Evolutionary conservation across 2,329 filamentous ascomycete species (phyloP).

Genomic region (Diaporthe destruens): DNA sequence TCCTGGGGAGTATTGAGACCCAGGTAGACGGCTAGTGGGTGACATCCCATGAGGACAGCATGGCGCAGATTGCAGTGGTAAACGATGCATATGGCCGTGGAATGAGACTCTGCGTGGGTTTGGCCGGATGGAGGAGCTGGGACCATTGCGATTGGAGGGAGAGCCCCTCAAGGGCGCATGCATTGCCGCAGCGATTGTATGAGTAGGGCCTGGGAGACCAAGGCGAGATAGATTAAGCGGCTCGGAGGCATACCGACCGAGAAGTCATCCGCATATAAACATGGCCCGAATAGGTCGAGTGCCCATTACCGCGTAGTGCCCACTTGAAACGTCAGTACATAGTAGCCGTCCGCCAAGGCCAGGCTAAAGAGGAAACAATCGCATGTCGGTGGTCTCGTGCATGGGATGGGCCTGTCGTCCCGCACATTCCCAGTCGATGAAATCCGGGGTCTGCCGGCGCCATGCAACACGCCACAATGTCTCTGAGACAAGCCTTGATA

Average conservation of each 20-base stretch:
- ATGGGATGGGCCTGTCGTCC: slow-evolving; percentile 21
- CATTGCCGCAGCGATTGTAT: slow-evolving; percentile 28
- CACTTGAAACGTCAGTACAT: slow-evolving; percentile 38
- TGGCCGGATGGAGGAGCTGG: slow-evolving; percentile 3
- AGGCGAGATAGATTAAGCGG: slow-evolving; percentile 37
- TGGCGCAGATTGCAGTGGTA: slow-evolving; percentile 33
- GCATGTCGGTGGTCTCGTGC: slow-evolving; percentile 5
- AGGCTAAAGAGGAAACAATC: slow-evolving; percentile 11
- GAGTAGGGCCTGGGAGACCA: slow-evolving; percentile 19
- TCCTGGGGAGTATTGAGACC: background rate
- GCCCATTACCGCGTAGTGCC: slow-evolving; percentile 13
- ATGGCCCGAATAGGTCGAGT: slow-evolving; percentile 30
- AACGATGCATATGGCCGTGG: slow-evolving; percentile 14
- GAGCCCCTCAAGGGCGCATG: slow-evolving; percentile 7
- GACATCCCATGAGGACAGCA: slow-evolving; percentile 11
- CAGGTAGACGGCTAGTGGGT: slow-evolving; percentile 15
- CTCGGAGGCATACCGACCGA: slow-evolving; percentile 37
- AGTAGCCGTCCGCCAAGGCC: slow-evolving; percentile 23
- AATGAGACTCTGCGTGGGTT: slow-evolving; percentile 23
- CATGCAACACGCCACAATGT: slow-evolving; percentile 28
- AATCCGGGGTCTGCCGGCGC: slow-evolving; percentile 31
- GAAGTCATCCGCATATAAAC: slow-evolving; percentile 39
- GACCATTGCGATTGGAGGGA: slow-evolving; percentile 32
- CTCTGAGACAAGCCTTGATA: slow-evolving; percentile 22
- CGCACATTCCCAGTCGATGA: background rate